phyloP scores from a whole-genome alignment of 768 basidiomycete species.

The Rubroboletus satanas region DNA sequence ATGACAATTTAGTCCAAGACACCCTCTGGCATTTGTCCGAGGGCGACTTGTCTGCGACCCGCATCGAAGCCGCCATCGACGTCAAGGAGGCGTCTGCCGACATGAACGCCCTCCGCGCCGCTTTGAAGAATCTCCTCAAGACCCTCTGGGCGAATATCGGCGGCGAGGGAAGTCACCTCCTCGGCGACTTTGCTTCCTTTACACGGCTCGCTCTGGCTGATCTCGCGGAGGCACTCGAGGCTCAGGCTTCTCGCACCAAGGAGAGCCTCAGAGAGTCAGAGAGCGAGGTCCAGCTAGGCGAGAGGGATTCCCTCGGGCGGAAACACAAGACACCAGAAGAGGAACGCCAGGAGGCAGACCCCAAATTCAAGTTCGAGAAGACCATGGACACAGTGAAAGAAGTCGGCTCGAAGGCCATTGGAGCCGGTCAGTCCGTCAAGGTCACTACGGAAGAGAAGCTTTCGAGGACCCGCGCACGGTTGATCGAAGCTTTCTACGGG shows the following conservation, averaged over 20 bases:
- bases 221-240: constrained; percentile 56
- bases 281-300: constrained; percentile 54
- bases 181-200: constrained; percentile 64
- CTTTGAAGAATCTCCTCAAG: constrained; percentile 49
- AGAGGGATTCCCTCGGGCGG: constrained; percentile 55
- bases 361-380: constrained; percentile 56
- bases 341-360: constrained; percentile 40
- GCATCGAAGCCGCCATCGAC: constrained; percentile 34
- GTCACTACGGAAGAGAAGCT: constrained; percentile 42
- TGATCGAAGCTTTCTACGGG: constrained; percentile 52
- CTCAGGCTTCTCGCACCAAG: constrained; percentile 48
- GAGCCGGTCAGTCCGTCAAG: constrained; percentile 43
- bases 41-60: constrained; percentile 44
- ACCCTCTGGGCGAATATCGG: constrained; percentile 52
- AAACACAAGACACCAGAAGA: constrained; percentile 45
- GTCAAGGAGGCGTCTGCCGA: constrained; percentile 49
- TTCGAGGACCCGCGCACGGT: constrained; percentile 38
- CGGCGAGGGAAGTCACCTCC: constrained; percentile 49
- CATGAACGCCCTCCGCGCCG: constrained; percentile 43
- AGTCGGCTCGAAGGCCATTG: constrained; percentile 55
- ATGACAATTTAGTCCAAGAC: constrained; percentile 61
- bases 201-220: constrained; percentile 62
- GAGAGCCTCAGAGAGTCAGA: constrained; percentile 53
- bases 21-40: constrained; percentile 62
- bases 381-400: constrained; percentile 64